Percentiles rank a stretch among this genome's conserved stretches.
Conservation (phyloP, 768 basidiomycete genomes). For the Macrolepiota fuliginosa region DNA sequence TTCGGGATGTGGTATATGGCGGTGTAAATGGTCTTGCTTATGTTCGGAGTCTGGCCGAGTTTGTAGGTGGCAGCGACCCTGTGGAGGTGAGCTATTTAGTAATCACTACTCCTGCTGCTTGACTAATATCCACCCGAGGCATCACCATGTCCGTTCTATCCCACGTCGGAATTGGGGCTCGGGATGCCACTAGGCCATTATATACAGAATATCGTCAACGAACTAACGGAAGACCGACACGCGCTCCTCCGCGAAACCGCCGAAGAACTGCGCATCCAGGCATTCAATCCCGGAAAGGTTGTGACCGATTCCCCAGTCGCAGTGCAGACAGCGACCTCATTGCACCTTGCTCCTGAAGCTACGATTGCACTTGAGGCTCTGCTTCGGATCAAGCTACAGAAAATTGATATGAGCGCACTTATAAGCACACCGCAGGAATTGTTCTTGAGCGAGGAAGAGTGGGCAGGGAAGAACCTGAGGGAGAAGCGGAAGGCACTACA, state of each 20-base stretch:
- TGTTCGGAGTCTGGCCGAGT: slow-evolving; percentile 74
- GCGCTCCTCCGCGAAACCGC: slow-evolving; percentile 42
- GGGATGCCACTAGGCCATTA: slow-evolving; percentile 40
- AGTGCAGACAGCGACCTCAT: slow-evolving; percentile 36
- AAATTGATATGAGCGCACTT: slow-evolving; percentile 53
- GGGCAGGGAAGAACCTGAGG: slow-evolving; percentile 43
- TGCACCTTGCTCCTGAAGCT: slow-evolving; percentile 41
- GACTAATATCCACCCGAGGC: background rate
- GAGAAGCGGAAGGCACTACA: slow-evolving; percentile 25
- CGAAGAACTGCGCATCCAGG: slow-evolving; percentile 23
- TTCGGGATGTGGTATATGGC: slow-evolving; percentile 76
- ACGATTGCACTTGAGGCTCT: slow-evolving; percentile 37
- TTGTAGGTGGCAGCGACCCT: slow-evolving; percentile 46
- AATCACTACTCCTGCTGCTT: slow-evolving; percentile 2
- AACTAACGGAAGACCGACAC: slow-evolving; percentile 47
- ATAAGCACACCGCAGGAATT: slow-evolving; percentile 47
- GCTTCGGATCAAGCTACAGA: slow-evolving; percentile 39
- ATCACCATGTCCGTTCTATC: slow-evolving; percentile 4
- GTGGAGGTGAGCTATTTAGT: slow-evolving; percentile 21
- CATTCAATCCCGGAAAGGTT: background rate
- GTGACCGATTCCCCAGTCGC: slow-evolving; percentile 21
- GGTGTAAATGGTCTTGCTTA: slow-evolving; percentile 77
- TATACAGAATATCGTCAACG: slow-evolving; percentile 44
- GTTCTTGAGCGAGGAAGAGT: slow-evolving; percentile 49
- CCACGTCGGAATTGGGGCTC: slow-evolving; percentile 18